Evolutionary conservation across 805 yeast genomes (phyloP).

Genomic region (Candida succiphila): DNA sequence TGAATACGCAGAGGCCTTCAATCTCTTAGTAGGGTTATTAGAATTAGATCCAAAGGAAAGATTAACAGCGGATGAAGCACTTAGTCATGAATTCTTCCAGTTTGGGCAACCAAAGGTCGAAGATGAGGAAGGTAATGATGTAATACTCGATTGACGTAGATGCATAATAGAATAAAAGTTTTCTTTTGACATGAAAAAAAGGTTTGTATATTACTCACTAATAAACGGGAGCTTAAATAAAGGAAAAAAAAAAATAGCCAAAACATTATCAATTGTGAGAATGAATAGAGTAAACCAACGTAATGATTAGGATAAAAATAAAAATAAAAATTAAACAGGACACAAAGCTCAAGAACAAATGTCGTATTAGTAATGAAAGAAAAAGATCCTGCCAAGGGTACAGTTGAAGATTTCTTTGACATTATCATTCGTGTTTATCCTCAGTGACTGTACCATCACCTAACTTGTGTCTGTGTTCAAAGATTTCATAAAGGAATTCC

Average conservation of each 20-base stretch:
- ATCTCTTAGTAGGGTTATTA: slow-evolving; percentile 47
- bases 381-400: too few species aligned
- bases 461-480: slow-evolving; percentile 26
- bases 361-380: too few species aligned
- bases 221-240: too few species aligned
- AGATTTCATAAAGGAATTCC: slow-evolving; percentile 29
- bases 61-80: slow-evolving; percentile 45
- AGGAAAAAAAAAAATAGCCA: background rate
- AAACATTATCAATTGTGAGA: background rate
- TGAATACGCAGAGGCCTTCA: slow-evolving; percentile 35
- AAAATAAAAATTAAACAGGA: background rate
- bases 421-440: background rate
- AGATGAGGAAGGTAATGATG: slow-evolving; percentile 14
- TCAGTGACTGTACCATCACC: slow-evolving; percentile 17
- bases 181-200: background rate
- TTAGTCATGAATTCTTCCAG: slow-evolving; percentile 50
- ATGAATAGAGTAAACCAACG: background rate
- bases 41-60: slow-evolving; percentile 49
- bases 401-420: too few species aligned
- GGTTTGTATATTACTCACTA: too few species aligned
- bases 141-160: slow-evolving; percentile 9
- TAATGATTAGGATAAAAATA: background rate
- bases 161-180: background rate
- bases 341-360: background rate
- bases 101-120: slow-evolving; percentile 19